Percentiles rank a stretch among this genome's conserved stretches.
phyloP scores from a whole-genome alignment of 2,329 filamentous ascomycete species.

The Venturia nashicola region DNA sequence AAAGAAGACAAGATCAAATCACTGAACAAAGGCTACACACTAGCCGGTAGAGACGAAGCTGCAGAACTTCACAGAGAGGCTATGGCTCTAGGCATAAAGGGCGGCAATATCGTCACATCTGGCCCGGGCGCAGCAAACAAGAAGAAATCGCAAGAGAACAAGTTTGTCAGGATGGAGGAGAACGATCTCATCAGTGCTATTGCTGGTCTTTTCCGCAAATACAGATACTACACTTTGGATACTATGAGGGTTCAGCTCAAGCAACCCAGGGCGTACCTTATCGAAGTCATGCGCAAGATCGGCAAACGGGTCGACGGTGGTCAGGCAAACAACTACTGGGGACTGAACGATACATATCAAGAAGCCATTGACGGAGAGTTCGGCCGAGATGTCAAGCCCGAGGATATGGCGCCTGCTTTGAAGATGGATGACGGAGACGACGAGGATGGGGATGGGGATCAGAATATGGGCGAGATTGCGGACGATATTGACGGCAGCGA shows the following conservation, averaged over 20 bases:
- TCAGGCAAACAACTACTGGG: constrained; percentile 76
- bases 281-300: constrained; percentile 70
- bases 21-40: not conserved
- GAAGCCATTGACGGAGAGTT: not conserved
- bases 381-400: not conserved
- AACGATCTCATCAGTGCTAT: constrained; percentile 79
- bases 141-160: constrained; percentile 53
- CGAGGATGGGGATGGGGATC: constrained; percentile 7
- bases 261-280: constrained; percentile 89
- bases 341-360: constrained; percentile 31
- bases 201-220: constrained; percentile 70
- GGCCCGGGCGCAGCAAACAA: not conserved
- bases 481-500: not conserved
- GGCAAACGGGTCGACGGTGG: constrained; percentile 74
- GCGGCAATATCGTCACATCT: not conserved
- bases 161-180: constrained; percentile 80
- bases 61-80: not conserved
- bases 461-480: not conserved
- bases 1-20: constrained; percentile 13
- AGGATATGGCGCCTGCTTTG: constrained; percentile 3
- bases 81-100: not conserved
- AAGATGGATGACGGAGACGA: constrained; percentile 4
- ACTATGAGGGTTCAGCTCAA: constrained; percentile 62
- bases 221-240: constrained; percentile 90
- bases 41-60: not conserved